Conservation (phyloP, 495 filamentous ascomycete species). For the Filosporella fistucella region DNA sequence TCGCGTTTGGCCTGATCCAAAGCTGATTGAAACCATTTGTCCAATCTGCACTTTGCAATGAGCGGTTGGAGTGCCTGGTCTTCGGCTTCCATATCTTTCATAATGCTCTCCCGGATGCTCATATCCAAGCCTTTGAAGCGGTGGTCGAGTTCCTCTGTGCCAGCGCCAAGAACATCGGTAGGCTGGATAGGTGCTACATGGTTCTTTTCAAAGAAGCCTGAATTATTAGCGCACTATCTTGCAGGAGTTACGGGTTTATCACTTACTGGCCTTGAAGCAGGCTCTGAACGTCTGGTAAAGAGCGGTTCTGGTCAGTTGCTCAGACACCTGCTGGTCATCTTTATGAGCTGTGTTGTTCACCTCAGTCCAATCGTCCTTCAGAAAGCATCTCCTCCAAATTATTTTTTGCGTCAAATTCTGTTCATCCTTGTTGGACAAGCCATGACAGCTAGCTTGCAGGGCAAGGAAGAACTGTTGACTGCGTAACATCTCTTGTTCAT, state of each 20-base stretch:
- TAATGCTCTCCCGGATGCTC: constrained; percentile 34
- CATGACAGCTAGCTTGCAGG: constrained; percentile 45
- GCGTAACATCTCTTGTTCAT: constrained; percentile 32
- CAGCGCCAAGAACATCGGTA: constrained; percentile 30
- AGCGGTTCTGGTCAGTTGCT: constrained; percentile 29
- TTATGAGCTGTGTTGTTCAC: constrained; percentile 40
- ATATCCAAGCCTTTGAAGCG: constrained; percentile 33
- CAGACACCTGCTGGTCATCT: constrained; percentile 31
- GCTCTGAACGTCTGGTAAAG: constrained; percentile 34
- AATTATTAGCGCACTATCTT: no score
- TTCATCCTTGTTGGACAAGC: constrained; percentile 33
- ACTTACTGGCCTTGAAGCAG: constrained; percentile 26
- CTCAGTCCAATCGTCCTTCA: constrained; percentile 57
- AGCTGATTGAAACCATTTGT: constrained; percentile 47
- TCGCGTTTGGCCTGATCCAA: constrained; percentile 23
- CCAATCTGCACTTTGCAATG: constrained; percentile 43
- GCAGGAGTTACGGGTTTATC: constrained; percentile 2
- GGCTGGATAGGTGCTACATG: constrained; percentile 26
- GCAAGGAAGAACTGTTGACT: constrained; percentile 51
- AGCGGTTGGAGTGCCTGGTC: constrained; percentile 35
- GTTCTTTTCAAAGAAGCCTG: constrained; percentile 19
- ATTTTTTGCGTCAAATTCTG: constrained; percentile 41
- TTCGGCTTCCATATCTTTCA: constrained; percentile 41
- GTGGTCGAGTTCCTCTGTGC: constrained; percentile 34
- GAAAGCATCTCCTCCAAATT: constrained; percentile 65